Percentiles rank a stretch among this genome's conserved stretches.
Evolutionary conservation across 2,329 filamentous ascomycete genomes (phyloP).

Genomic region (Pochonia chlamydosporia): DNA sequence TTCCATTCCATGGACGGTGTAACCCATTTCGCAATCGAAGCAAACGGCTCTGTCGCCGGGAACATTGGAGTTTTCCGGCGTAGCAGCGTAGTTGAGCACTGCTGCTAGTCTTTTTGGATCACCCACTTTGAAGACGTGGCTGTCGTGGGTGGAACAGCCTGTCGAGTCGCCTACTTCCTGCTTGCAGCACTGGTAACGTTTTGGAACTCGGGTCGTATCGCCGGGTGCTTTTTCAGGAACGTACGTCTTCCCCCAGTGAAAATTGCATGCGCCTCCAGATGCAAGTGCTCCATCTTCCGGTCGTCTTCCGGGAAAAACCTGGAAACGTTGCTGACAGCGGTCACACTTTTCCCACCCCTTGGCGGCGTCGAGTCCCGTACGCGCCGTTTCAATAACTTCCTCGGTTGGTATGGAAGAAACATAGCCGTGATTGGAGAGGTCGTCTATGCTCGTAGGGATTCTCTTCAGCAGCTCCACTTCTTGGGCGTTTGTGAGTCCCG

Average conservation of each 20-base stretch:
- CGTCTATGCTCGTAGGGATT: constrained; percentile 57
- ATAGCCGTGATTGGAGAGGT: constrained; percentile 68
- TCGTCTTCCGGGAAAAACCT: constrained; percentile 83
- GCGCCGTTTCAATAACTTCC: constrained; percentile 61
- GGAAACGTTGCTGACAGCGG: constrained; percentile 78
- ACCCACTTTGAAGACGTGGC: constrained; percentile 83
- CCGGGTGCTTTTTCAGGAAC: constrained; percentile 52
- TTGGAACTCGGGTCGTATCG: constrained; percentile 50
- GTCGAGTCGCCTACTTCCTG: constrained; percentile 63
- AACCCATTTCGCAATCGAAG: constrained; percentile 98
- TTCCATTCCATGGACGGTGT: constrained; percentile 83
- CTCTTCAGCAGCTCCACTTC: constrained; percentile 61
- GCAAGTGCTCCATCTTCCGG: constrained; percentile 70
- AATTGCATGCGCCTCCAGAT: constrained; percentile 69
- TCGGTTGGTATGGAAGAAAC: constrained; percentile 61
- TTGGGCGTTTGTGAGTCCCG: constrained; percentile 60
- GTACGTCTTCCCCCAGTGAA: constrained; percentile 72
- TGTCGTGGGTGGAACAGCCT: constrained; percentile 66
- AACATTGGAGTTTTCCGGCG: constrained; percentile 57
- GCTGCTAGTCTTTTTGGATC: constrained; percentile 71
- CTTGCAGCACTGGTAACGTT: constrained; percentile 73
- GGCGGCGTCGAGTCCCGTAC: constrained; percentile 57
- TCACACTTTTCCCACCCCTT: constrained; percentile 85
- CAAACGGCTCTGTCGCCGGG: constrained; percentile 59
- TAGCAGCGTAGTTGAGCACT: constrained; percentile 73